Evolutionary conservation across 306 rosid species (phyloP), one percentile per base, ranked within the genome.

Genomic region (Cicer yamashitae): DNA sequence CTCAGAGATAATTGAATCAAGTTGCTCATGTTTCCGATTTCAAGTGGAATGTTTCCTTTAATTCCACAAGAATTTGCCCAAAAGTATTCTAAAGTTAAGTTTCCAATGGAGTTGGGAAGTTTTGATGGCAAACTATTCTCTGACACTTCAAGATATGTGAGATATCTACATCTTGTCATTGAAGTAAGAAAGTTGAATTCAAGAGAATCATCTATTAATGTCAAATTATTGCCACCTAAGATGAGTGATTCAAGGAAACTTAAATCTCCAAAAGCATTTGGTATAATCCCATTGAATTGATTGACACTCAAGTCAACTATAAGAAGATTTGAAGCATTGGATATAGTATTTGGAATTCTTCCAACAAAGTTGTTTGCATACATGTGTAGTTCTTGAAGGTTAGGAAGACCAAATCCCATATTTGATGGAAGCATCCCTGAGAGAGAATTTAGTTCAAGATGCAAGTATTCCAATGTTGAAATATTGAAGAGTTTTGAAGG

Each of bases 11-110:
- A 22, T 0, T 1, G 2, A 0, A 76, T 1, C 75, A 83, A 30
- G 77, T 46, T 61, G 47, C 76, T 85, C 10, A 85, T 43, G 56
- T 75, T 71, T 30, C 86, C 86, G 8, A 85, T 67, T 56, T 77
- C 81, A 13, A 30, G 18, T 14, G 81, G 81, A 77, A 77, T 56
- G 2, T 54, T 67, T 30, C 81, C 81, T 10, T 25, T 0, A 11
- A 77, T 67, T 25, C 74, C 71, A 8, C 39, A 67, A 54, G 44
- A 40, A 9, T 54, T n/a, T 56, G 74, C 80, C 45, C 6, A 12
- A 41, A 76, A 54, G 17, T 20, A 12, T 10, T 54, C 48, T 10
- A 76, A 15, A 43, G 80, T 30, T 30, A 76, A 67, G 67, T 76
- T 76, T 54, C 80, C 80, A 44, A 76, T 76, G 9, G 80, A 76